phyloP scores from a whole-genome alignment of 2,329 filamentous ascomycete genomes.

The Fusarium liriodendri region DNA sequence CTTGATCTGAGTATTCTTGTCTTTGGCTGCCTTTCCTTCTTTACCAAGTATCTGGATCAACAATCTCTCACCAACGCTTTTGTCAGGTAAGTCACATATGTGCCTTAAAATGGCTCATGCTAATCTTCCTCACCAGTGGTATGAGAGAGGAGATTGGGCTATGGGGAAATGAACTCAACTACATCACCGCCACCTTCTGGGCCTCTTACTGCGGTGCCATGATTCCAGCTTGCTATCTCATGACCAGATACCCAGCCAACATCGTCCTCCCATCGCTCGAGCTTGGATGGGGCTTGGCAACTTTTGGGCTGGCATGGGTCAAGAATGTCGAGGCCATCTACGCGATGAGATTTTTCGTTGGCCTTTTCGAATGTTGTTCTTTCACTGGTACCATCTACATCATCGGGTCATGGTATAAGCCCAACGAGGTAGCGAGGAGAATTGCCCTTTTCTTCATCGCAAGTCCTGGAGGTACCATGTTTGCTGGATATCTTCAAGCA shows the following conservation, averaged over 20 bases:
- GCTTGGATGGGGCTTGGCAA: slow-evolving; percentile 41
- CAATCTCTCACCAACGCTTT: slow-evolving; percentile 52
- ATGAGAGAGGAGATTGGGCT: slow-evolving; percentile 23
- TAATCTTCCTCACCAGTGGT: not conserved
- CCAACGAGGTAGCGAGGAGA: slow-evolving; percentile 51
- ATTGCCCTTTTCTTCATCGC: slow-evolving; percentile 56
- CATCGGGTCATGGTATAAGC: slow-evolving; percentile 59
- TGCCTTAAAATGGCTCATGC: slow-evolving; percentile 32
- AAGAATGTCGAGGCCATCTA: slow-evolving; percentile 50
- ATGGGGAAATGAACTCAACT: slow-evolving; percentile 22
- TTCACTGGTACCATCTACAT: slow-evolving; percentile 52
- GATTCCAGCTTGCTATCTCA: slow-evolving; percentile 47
- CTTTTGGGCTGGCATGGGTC: slow-evolving; percentile 46
- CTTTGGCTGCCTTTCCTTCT: slow-evolving; percentile 53
- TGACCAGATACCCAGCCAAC: slow-evolving; percentile 38
- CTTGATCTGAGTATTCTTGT: slow-evolving; percentile 52
- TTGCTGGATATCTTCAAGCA: slow-evolving; percentile 60
- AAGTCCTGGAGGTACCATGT: slow-evolving; percentile 56
- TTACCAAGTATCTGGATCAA: slow-evolving; percentile 54
- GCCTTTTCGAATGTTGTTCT: slow-evolving; percentile 47
- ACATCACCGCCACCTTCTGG: slow-evolving; percentile 50
- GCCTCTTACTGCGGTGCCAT: slow-evolving; percentile 54
- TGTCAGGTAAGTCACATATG: slow-evolving; percentile 46
- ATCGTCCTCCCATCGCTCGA: slow-evolving; percentile 50
- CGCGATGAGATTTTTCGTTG: slow-evolving; percentile 55